A percentile compares a stretch with the other conserved stretches of the same genome.
These are phyloP conservation scores for Tephrocybe sp. DNA, from an alignment of 768 basidiomycete genomes.

Conservation along the genomic window DNA sequence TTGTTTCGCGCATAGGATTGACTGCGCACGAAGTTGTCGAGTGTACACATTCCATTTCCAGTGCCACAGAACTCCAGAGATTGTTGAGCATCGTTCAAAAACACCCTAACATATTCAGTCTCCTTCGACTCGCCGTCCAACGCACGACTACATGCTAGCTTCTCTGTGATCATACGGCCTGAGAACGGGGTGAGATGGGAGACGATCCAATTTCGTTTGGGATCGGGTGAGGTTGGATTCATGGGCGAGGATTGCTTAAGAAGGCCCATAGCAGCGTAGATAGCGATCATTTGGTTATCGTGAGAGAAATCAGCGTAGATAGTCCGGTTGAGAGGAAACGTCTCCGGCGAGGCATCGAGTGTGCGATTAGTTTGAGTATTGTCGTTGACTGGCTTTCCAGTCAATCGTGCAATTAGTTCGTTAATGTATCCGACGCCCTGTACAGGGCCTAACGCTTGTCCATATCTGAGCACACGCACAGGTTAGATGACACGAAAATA, in stretches of 20 bases:
- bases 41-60: constrained; percentile 54
- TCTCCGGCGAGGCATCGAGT: constrained; percentile 55
- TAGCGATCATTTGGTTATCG: constrained; percentile 82
- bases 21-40: constrained; percentile 66
- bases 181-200: constrained; percentile 72
- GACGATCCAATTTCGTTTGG: constrained; percentile 47
- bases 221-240: constrained; percentile 30
- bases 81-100: constrained; percentile 75
- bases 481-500: not conserved
- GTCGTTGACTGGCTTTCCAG: constrained; percentile 57
- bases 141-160: constrained; percentile 50
- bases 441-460: constrained; percentile 64
- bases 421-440: constrained; percentile 88
- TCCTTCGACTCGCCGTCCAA: constrained; percentile 12
- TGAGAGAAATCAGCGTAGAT: constrained; percentile 83
- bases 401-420: constrained; percentile 83
- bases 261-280: constrained; percentile 63
- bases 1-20: constrained; percentile 66
- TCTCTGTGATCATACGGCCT: constrained; percentile 72
- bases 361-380: constrained; percentile 76
- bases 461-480: constrained; percentile 42
- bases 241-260: constrained; percentile 35
- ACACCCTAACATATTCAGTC: constrained; percentile 57
- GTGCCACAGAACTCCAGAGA: constrained; percentile 60
- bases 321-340: constrained; percentile 67